Evolutionary conservation across 257 asterid genomes (phyloP), one percentile per base, ranked within the genome.

Genomic region (Dorcoceras hygrometricum): DNA sequence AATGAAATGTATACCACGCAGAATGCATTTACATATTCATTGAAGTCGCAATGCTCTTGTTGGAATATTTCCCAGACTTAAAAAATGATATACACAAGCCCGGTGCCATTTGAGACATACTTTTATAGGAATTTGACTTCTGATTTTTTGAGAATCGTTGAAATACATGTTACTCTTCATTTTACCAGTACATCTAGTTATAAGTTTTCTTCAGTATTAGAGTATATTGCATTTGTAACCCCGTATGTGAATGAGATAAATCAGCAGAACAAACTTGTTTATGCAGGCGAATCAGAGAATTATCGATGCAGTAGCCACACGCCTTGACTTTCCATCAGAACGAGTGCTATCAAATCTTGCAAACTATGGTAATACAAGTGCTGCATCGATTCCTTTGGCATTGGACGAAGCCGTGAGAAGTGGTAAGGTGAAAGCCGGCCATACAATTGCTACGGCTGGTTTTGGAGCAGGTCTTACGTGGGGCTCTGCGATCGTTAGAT

Each of bases 391-490:
- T 56, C 99, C 97, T 2, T 63, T 94, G 88, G 97, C 99, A 8
- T 68, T 94, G 83, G 97, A 94, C 32, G 99, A 90, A 57, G 96
- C 99, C 0, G 96, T 90, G 43, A 68, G 97, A 39, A 84, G 95
- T 10, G 96, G 97, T 59, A 86, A 85, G 79, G 95, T 94, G 55
- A 73, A 81, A 71, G 67, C 80, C 2, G 97, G 99, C 8, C 85
- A 94, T 70, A 84, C 85, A 8, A 85, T 94, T 57, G 99, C 99
- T 57, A 68, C 97, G 31, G 95, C 99, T 48, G 99, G 99, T 8
- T 90, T 94, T 63, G 97, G 99, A 59, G 99, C 99, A 46, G 96
- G 99, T 28, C 96, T 90, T 70, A 90, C 96, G 3, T 94, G 99
- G 97, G 97, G 91, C 16, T 94, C 97, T 5, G 95, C 95, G 51